A percentile compares a stretch with the other conserved stretches of the same genome.
These are phyloP conservation scores for Neurospora sp. DNA, from an alignment of 495 filamentous ascomycete species.

Conservation along the genomic window DNA sequence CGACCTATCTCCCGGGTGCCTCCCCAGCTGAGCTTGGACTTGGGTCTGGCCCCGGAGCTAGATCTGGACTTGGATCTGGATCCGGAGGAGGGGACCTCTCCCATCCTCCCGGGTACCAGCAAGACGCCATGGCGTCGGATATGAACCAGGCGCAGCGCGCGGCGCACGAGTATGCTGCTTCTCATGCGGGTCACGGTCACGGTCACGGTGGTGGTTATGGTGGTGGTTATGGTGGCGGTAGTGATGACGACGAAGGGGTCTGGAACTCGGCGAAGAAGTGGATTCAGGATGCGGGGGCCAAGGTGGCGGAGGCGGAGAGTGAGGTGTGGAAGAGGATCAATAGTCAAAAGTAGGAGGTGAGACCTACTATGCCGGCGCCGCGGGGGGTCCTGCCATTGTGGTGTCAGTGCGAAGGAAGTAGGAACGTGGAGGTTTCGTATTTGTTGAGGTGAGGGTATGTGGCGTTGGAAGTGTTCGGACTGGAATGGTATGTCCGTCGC, in stretches of 20 bases:
- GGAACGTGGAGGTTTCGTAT: background rate
- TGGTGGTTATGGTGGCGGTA: background rate
- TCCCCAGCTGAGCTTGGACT: background rate
- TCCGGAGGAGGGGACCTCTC: slow-evolving; percentile 1
- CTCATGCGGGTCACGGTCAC: slow-evolving; percentile 10
- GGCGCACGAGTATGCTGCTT: slow-evolving; percentile 8
- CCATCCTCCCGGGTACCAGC: slow-evolving; percentile 34
- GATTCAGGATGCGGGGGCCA: slow-evolving; percentile 49
- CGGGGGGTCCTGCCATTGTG: background rate
- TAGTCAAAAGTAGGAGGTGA: slow-evolving; percentile 21
- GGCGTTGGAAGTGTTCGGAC: background rate
- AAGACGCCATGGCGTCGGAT: slow-evolving; percentile 39
- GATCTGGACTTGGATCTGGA: background rate
- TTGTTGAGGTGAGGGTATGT: background rate
- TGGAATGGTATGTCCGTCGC: background rate
- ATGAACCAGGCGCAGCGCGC: slow-evolving; percentile 15
- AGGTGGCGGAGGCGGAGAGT: slow-evolving; percentile 51
- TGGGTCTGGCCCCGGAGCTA: no score
- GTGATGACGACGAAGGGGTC: slow-evolving; percentile 37
- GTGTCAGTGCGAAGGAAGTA: background rate
- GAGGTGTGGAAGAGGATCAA: slow-evolving; percentile 66
- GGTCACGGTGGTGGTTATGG: slow-evolving; percentile 28
- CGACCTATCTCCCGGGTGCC: background rate
- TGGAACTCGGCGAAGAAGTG: slow-evolving; percentile 49
- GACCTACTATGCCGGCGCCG: background rate